phyloP scores from a whole-genome alignment of 305 asterid species.

The Rubia tinctorum region DNA sequence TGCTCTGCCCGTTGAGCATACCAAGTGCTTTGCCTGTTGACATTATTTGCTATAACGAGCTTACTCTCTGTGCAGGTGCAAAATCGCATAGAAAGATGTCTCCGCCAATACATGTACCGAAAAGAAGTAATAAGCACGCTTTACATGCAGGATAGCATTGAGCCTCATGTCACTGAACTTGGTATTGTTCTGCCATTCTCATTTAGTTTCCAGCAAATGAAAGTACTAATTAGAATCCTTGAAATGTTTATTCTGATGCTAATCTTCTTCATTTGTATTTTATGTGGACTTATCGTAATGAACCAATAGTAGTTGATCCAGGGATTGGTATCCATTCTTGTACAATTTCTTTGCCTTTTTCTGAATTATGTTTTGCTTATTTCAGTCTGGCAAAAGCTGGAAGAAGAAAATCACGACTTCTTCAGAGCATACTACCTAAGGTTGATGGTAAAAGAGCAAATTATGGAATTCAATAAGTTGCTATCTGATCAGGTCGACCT shows the following conservation, averaged over 20 bases:
- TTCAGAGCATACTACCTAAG: constrained; percentile 75
- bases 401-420: constrained; percentile 73
- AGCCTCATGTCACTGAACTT: constrained; percentile 41
- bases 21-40: background rate
- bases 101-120: constrained; percentile 38
- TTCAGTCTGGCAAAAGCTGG: constrained; percentile 90
- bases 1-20: constrained; percentile 1
- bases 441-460: constrained; percentile 72
- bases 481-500: constrained; percentile 62
- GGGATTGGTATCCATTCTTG: background rate
- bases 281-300: background rate
- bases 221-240: background rate
- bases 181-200: constrained; percentile 24
- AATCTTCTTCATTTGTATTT: background rate
- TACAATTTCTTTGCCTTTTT: background rate
- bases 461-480: constrained; percentile 71
- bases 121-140: constrained; percentile 35
- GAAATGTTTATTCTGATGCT: background rate
- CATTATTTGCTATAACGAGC: constrained; percentile 13
- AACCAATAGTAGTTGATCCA: background rate
- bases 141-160: constrained; percentile 27
- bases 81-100: constrained; percentile 43
- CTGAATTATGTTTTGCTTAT: constrained; percentile 23
- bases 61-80: constrained; percentile 36
- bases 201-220: constrained; percentile 8